A percentile compares a stretch with the other conserved stretches of the same genome.
phyloP scores from a whole-genome alignment of 2,329 filamentous ascomycete species.

The Aspergillus phoenicis region DNA sequence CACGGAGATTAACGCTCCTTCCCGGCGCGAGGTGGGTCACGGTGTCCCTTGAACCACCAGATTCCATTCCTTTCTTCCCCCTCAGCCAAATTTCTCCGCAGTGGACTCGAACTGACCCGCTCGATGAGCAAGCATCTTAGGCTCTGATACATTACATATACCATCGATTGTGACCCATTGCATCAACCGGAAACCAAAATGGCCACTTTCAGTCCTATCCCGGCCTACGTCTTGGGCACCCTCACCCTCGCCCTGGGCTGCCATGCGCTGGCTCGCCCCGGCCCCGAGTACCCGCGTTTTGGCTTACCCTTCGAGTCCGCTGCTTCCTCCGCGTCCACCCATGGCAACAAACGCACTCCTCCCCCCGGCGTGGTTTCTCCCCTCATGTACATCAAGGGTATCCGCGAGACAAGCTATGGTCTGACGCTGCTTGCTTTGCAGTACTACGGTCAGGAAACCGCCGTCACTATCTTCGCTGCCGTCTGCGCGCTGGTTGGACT shows the following conservation, averaged over 20 bases:
- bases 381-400: constrained; percentile 22
- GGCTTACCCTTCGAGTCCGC: constrained; percentile 11
- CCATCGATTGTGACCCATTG: too few relatives aligned
- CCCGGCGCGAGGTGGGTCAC: too few relatives aligned
- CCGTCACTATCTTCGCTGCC: constrained; percentile 14
- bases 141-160: too few relatives aligned
- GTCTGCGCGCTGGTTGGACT: constrained; percentile 13
- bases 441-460: constrained; percentile 13
- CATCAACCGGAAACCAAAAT: neutral
- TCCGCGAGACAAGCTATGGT: constrained; percentile 22
- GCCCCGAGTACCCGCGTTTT: constrained; percentile 12
- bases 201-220: neutral
- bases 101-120: too few relatives aligned
- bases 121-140: too few relatives aligned
- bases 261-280: constrained; percentile 9
- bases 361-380: constrained; percentile 9
- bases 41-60: too few relatives aligned
- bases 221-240: constrained; percentile 5
- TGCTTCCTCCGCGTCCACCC: neutral
- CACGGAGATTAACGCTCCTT: too few relatives aligned
- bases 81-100: too few relatives aligned
- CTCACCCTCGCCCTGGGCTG: constrained; percentile 7
- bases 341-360: neutral
- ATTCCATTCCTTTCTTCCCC: too few relatives aligned
- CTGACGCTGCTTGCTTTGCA: constrained; percentile 17